These are phyloP conservation scores for Pseudocercospora macadamiae DNA, from an alignment of 2,329 filamentous ascomycete genomes.

Conservation along the genomic window DNA sequence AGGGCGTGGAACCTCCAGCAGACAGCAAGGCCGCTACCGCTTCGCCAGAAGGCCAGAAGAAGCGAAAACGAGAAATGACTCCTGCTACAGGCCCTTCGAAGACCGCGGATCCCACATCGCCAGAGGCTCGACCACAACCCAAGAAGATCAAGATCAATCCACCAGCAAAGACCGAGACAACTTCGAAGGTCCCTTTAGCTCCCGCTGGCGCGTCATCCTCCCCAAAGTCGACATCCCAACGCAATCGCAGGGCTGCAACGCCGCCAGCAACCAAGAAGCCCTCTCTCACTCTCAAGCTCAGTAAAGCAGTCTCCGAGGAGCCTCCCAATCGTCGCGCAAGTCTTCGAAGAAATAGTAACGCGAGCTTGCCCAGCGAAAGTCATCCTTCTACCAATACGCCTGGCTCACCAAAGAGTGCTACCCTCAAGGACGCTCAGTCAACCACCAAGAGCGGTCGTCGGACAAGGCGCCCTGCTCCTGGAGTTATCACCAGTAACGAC, in stretches of 20 bases:
- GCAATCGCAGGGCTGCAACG: conserved; percentile 33
- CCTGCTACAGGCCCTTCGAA: conserved; percentile 18
- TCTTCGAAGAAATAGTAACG: conserved; percentile 51
- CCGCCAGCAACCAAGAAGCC: conserved; percentile 36
- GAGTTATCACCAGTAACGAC: conserved; percentile 61
- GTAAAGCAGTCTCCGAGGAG: conserved; percentile 53
- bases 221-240: conserved; percentile 26
- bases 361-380: conserved; percentile 43
- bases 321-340: conserved; percentile 46
- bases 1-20: conserved; percentile 29
- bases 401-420: conserved; percentile 24
- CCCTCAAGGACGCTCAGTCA: conserved; percentile 14
- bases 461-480: conserved; percentile 71
- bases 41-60: conserved; percentile 41
- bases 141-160: conserved; percentile 41
- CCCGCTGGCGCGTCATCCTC: conserved; percentile 44
- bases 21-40: conserved; percentile 16
- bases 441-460: conserved; percentile 49
- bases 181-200: conserved; percentile 46
- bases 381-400: conserved; percentile 21
- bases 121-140: conserved; percentile 26
- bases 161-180: conserved; percentile 14
- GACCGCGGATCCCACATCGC: conserved; percentile 16
- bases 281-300: conserved; percentile 44
- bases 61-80: conserved; percentile 57